Percentiles rank a stretch among this genome's conserved stretches.
Evolutionary conservation across 768 basidiomycete genomes (phyloP).

Genomic region (Pleurotus tuoliensis): DNA sequence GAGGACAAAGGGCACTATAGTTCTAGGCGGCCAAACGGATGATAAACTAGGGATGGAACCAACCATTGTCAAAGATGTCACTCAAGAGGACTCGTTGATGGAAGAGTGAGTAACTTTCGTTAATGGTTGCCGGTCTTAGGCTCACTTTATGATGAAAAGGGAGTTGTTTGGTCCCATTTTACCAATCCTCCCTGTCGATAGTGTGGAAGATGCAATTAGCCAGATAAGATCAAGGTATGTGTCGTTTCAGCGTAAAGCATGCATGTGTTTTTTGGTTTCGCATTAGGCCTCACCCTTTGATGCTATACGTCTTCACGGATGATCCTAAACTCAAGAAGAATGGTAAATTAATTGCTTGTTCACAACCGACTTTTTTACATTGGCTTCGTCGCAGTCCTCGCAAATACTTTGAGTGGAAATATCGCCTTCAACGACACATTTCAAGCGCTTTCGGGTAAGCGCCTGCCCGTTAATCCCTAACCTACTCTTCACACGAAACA

Average conservation of each 20-base stretch:
- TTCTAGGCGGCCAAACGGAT: constrained; percentile 46
- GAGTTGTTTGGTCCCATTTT: constrained; percentile 75
- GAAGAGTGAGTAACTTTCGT: constrained; percentile 40
- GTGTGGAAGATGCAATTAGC: constrained; percentile 49
- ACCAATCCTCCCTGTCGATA: constrained; percentile 56
- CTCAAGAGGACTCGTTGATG: constrained; percentile 52
- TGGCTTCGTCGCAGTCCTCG: constrained; percentile 36
- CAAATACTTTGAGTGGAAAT: constrained; percentile 53
- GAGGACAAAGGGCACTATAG: constrained; percentile 52
- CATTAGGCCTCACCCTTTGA: constrained; percentile 53
- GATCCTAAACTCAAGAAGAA: constrained; percentile 33
- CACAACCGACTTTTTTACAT: background rate
- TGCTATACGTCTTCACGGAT: constrained; percentile 62
- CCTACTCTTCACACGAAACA: background rate
- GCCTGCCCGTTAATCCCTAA: background rate
- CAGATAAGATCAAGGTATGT: constrained; percentile 51
- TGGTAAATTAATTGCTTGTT: constrained; percentile 22
- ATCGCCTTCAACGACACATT: constrained; percentile 59
- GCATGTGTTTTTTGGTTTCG: background rate
- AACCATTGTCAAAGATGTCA: constrained; percentile 55
- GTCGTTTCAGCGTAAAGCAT: background rate
- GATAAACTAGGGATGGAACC: constrained; percentile 47
- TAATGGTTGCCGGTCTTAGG: background rate
- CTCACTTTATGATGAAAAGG: constrained; percentile 26
- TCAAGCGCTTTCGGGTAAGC: constrained; percentile 46